phyloP scores from a whole-genome alignment of 768 basidiomycete genomes.

The Agrocybe pediades region DNA sequence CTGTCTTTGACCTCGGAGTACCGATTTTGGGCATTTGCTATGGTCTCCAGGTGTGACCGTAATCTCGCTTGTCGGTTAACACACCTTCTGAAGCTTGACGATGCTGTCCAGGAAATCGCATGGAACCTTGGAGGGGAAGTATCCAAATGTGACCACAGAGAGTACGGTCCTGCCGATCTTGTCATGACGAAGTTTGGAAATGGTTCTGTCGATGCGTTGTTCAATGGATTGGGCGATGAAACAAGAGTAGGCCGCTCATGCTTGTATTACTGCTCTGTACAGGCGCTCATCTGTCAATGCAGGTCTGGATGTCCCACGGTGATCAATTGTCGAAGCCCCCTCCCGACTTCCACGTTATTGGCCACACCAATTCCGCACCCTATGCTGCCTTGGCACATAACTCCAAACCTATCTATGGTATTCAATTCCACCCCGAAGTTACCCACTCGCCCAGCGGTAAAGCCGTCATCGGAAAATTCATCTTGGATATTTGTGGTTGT shows the following conservation, averaged over 20 bases:
- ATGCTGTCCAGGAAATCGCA: slow-evolving; percentile 77
- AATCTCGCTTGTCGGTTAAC: not conserved
- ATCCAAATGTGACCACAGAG: slow-evolving; percentile 84
- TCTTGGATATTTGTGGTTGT: slow-evolving; percentile 84
- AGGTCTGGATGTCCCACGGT: slow-evolving; percentile 99
- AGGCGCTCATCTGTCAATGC: slow-evolving; percentile 3
- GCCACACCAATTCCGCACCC: slow-evolving; percentile 83
- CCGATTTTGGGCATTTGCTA: slow-evolving; percentile 98
- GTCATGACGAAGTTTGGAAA: slow-evolving; percentile 66
- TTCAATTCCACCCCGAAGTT: slow-evolving; percentile 99
- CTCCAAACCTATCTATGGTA: slow-evolving; percentile 87
- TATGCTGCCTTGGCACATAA: slow-evolving; percentile 94
- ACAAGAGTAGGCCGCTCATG: slow-evolving; percentile 64
- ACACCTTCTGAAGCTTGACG: not conserved
- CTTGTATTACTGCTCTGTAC: not conserved
- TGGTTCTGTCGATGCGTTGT: slow-evolving; percentile 69
- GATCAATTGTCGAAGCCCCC: slow-evolving; percentile 89
- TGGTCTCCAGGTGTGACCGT: slow-evolving; percentile 76
- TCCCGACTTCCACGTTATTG: slow-evolving; percentile 84
- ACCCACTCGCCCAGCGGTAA: slow-evolving; percentile 91
- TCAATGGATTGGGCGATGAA: slow-evolving; percentile 84
- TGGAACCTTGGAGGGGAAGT: slow-evolving; percentile 86
- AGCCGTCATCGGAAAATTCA: slow-evolving; percentile 85
- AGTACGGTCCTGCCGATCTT: slow-evolving; percentile 92
- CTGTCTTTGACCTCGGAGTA: slow-evolving; percentile 82